A percentile compares a stretch with the other conserved stretches of the same genome.
Conservation (phyloP, 108 stramenopile genomes). For the Nannochloropsis granulata region DNA sequence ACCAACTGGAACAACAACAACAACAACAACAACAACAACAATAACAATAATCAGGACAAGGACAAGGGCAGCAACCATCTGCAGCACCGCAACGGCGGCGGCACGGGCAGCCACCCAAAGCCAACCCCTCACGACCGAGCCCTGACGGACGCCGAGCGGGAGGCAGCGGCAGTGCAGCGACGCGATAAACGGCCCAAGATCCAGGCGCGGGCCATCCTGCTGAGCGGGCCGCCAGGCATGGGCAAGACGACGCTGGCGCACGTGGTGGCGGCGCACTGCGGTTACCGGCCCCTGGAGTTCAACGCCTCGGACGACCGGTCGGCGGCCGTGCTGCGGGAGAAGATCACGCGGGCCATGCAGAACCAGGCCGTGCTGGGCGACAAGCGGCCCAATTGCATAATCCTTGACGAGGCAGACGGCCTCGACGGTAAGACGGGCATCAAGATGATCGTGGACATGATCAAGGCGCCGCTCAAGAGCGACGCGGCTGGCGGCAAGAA, state of each 20-base stretch:
- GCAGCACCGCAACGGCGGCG: not conserved
- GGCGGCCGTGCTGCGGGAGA: constrained; percentile 55
- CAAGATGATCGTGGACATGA: constrained; percentile 61
- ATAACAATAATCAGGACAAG: not conserved
- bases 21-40: no score
- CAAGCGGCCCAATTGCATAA: constrained; percentile 55
- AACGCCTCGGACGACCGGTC: constrained; percentile 94
- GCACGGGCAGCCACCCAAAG: not conserved
- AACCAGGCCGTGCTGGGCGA: constrained; percentile 20
- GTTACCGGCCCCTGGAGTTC: constrained; percentile 79
- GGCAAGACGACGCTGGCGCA: constrained; percentile 98
- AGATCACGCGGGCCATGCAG: constrained; percentile 49
- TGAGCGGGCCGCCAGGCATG: constrained; percentile 78
- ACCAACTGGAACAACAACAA: no score
- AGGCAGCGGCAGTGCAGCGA: not conserved
- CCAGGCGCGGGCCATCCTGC: constrained; percentile 56
- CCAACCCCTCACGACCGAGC: no score
- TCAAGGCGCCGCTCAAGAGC: constrained; percentile 49
- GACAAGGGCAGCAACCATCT: not conserved
- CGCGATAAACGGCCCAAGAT: constrained; percentile 54
- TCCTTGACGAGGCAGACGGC: constrained; percentile 93
- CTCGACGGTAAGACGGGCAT: constrained; percentile 72
- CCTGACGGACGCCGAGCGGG: not conserved
- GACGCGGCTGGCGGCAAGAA: constrained; percentile 1
- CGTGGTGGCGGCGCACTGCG: constrained; percentile 65